These are phyloP conservation scores for Candida sp. DNA, from an alignment of 1,139 yeast species.

Conservation along the genomic window DNA sequence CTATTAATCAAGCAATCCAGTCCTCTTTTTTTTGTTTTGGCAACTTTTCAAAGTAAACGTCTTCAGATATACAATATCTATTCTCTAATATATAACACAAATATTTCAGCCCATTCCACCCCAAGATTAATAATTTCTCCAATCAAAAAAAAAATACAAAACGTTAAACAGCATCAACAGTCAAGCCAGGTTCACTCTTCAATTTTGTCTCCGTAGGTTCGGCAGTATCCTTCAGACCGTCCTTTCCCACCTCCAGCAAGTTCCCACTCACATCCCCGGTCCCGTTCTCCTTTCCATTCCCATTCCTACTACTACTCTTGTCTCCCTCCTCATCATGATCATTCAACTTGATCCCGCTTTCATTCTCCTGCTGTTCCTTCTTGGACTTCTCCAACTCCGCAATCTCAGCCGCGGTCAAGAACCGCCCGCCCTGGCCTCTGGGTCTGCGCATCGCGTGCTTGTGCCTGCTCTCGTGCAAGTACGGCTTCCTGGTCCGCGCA, in stretches of 20 bases:
- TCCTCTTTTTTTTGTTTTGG: no score
- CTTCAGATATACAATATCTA: no score
- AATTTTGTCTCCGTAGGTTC: background rate
- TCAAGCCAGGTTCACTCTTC: background rate
- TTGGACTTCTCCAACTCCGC: conserved; percentile 78
- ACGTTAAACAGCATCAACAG: background rate
- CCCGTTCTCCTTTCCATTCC: conserved; percentile 1
- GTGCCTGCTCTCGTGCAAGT: conserved; percentile 95
- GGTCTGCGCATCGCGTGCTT: conserved; percentile 99
- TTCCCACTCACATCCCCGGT: background rate
- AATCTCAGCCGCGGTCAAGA: conserved; percentile 95
- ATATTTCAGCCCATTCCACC: no score
- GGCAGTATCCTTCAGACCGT: background rate
- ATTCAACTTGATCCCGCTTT: conserved; percentile 9
- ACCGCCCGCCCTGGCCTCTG: conserved; percentile 98
- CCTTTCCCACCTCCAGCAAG: no score
- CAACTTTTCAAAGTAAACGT: no score
- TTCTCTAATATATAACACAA: no score
- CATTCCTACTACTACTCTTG: background rate
- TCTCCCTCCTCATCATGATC: background rate
- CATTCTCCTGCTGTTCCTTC: conserved; percentile 45
- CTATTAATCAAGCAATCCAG: no score
- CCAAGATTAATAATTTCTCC: background rate
- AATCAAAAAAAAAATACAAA: conserved; percentile 4
- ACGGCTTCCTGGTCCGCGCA: conserved; percentile 92